Base-by-base conservation (phyloP, 768 basidiomycete genomes). In the Antrodiella citrinella region DNA sequence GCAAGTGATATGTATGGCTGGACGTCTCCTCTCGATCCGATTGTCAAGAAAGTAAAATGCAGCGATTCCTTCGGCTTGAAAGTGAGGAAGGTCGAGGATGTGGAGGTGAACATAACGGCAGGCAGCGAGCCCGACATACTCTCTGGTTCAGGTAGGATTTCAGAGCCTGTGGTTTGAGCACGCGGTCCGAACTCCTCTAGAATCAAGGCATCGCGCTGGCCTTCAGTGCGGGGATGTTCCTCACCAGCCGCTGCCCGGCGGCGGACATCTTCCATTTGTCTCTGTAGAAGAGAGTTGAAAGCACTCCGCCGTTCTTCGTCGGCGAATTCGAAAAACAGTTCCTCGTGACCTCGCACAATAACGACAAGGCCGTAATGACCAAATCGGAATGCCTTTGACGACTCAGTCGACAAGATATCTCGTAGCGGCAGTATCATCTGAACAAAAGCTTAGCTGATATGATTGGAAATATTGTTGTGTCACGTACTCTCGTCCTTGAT, bases 1-100 rank as follows among this genome's bases (percentile, higher is more conserved):
- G 90, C 89, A 7, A 99, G 74, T 1, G 96, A 85, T 58, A 99
- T 98, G 63, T 98, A 99, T 10, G 95, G 95, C 66, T 99, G 95
- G 7, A 98, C 96, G 64, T 99, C 95, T 47, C 95, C 95, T 46
- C 95, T 78, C 19, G 91, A 93, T 4, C 95, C 95, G 57, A 99
- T 96, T 1, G 95, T 97, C 54, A 98, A 68, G 69, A 95, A 92
- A 0, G 96, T 97, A 61, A 99, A 90, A 58, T 82, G 85, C 53
- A 99, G 68, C 2, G 88, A 72, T 57, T 87, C 78, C 59, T 78
- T 76, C 2, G 95, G 96, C 66, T 92, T 94, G 73, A 99, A 99
- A 4, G 92, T 95, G 56, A 99, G 69, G 71, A 98, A 97, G 2
- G 95, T 95, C 2, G 91, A 92, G 0, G 91, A 91, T n/a, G 87